A percentile compares a stretch with the other conserved stretches of the same genome.
Evolutionary conservation across 192 early-diverging fungal species (phyloP).

Genomic region (Backusella westeae): DNA sequence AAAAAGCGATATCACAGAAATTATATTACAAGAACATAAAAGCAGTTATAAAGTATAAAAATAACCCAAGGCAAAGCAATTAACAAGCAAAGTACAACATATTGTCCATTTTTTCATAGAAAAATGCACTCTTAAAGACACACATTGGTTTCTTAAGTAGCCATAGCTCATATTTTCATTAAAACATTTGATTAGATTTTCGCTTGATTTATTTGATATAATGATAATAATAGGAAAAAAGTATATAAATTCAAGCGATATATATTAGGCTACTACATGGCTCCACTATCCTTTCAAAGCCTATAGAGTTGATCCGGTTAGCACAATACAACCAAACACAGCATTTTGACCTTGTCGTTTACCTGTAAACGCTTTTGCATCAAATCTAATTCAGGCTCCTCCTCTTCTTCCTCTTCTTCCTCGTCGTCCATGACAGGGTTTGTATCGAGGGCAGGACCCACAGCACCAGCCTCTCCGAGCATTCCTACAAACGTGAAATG

Average conservation of each 20-base stretch:
- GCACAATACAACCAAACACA: neutral
- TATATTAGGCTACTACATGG: neutral
- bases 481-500: constrained; percentile 32
- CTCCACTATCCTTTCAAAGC: constrained; percentile 30
- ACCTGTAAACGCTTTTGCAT: constrained; percentile 89
- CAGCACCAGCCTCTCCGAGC: constrained; percentile 57
- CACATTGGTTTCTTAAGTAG: neutral
- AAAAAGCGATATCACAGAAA: neutral
- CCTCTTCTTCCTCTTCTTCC: constrained; percentile 60
- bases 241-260: neutral
- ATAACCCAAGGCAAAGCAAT: no score
- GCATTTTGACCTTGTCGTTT: constrained; percentile 41
- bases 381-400: constrained; percentile 73
- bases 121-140: neutral
- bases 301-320: neutral
- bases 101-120: no score
- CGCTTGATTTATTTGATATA: neutral
- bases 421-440: constrained; percentile 15
- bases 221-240: neutral
- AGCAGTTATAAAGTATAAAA: neutral
- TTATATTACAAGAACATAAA: neutral
- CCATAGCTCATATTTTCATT: neutral
- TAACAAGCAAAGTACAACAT: no score
- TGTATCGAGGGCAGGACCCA: constrained; percentile 55
- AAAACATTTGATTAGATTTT: neutral